Evolutionary conservation across 176 grass and related monocot species (phyloP), one percentile per base, ranked within the genome.

Genomic region (Paspalum vaginatum): DNA sequence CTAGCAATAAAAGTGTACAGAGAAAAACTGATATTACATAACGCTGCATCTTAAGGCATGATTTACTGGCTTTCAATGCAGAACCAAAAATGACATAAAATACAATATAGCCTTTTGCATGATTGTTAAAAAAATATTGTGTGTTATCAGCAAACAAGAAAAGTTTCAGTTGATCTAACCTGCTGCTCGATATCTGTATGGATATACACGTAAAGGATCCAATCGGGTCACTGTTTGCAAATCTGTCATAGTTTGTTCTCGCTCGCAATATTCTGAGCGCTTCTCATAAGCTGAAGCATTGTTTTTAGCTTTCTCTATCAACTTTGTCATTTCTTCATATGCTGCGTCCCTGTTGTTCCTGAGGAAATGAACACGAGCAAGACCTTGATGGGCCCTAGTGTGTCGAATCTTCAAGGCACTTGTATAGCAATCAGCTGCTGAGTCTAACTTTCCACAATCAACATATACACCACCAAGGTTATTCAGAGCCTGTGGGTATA

Each of bases 401-500:
- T 97, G 94, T 85, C 89, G 72, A 71, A 97, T 97, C 40, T 97
- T 97, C 49, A 97, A 65, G 9, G 94, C 94, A 80, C 72, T 97
- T 61, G 88, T 94, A 76, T 97, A 97, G 79, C 94, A 97, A 84
- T 97, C 94, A 80, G 85, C 91, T 83, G 94, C 94, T 43, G 78
- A 79, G 53, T 94, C 91, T 74, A 97, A 75, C 76, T 94, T 94
- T 43, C 75, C 94, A 79, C 91, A 97, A 80, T 97, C 94, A 76
- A 97, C 89, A 67, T 94, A 97, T n/a, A 97, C 91, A 63, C 94
- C 91, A 65, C 94, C 94, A 79, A 97, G 91, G 68, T 97, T 97
- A 70, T 97, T 97, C 83, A 97, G 88, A 57, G 94, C 94, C 94
- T 94, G 94, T 53, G 75, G 43, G 44, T 50, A 66, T n/a, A 76